Evolutionary conservation across 1,139 yeast species (phyloP).

Genomic region (Pneumocystis canis): DNA sequence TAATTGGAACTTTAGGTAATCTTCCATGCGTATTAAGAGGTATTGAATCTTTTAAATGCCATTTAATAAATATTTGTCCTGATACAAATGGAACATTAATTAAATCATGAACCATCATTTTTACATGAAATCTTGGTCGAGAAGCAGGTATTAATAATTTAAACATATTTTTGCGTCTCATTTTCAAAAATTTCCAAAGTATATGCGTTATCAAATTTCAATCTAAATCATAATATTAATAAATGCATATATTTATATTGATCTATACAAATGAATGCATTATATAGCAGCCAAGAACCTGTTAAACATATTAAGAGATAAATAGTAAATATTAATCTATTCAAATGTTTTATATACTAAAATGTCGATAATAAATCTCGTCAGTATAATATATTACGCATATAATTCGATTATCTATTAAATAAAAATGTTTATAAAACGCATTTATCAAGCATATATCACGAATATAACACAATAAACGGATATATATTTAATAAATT

Average conservation of each 20-base stretch:
- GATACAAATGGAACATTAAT: constrained; percentile 69
- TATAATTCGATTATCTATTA: too few species aligned
- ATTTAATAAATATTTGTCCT: constrained; percentile 54
- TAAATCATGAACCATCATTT: constrained; percentile 49
- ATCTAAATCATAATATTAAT: not conserved
- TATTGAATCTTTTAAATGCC: constrained; percentile 36
- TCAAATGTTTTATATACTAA: too few species aligned
- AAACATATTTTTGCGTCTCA: not conserved
- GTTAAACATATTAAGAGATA: too few species aligned
- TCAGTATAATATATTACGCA: too few species aligned
- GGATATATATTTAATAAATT: too few species aligned
- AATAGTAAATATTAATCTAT: too few species aligned
- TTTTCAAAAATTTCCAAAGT: not conserved
- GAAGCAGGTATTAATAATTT: constrained; percentile 10
- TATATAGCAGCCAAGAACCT: too few species aligned
- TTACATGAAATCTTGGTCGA: constrained; percentile 41
- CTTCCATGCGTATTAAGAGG: constrained; percentile 32
- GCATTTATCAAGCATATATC: not conserved
- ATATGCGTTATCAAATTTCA: not conserved
- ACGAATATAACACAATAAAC: not conserved
- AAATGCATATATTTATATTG: too few species aligned
- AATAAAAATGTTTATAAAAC: too few species aligned
- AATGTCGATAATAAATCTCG: too few species aligned
- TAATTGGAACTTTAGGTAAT: constrained; percentile 32
- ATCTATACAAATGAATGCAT: too few species aligned